phyloP scores from a whole-genome alignment of 371 early-diverging fungal species.

The Batkoa obscura region DNA sequence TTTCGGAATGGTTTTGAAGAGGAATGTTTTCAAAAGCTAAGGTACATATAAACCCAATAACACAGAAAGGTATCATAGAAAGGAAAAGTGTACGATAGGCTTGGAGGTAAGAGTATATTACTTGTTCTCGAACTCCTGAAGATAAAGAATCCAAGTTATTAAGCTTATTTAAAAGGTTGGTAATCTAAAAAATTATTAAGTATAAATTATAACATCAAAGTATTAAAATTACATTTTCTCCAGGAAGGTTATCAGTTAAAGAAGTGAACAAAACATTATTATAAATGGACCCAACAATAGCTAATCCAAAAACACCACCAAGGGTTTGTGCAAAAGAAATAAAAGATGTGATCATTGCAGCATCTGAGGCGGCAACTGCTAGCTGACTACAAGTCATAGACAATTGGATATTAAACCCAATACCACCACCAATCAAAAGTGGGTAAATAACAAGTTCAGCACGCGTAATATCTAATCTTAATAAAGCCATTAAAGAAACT shows the following conservation, averaged over 20 bases:
- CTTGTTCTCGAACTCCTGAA: too few species aligned
- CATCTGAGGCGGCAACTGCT: slow-evolving; percentile 6
- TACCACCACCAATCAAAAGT: slow-evolving; percentile 16
- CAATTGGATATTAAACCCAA: background rate
- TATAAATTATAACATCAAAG: too few species aligned
- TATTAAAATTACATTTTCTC: too few species aligned
- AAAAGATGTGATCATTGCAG: slow-evolving; percentile 24
- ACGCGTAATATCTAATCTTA: background rate
- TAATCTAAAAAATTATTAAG: too few species aligned
- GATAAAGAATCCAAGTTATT: too few species aligned
- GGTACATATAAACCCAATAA: background rate
- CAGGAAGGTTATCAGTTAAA: too few species aligned
- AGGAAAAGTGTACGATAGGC: background rate
- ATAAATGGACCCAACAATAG: slow-evolving; percentile 15
- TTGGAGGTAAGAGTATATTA: too few species aligned
- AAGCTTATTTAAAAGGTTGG: too few species aligned
- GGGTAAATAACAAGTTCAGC: background rate
- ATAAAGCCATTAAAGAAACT: background rate
- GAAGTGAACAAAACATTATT: background rate
- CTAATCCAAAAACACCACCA: slow-evolving; percentile 30
- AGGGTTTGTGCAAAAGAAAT: slow-evolving; percentile 21
- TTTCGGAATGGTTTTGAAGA: too few species aligned
- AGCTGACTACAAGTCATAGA: background rate
- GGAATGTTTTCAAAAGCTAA: too few species aligned
- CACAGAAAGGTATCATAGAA: background rate